phyloP scores from a whole-genome alignment of 345 rosid genomes.

The Citrus australasica region DNA sequence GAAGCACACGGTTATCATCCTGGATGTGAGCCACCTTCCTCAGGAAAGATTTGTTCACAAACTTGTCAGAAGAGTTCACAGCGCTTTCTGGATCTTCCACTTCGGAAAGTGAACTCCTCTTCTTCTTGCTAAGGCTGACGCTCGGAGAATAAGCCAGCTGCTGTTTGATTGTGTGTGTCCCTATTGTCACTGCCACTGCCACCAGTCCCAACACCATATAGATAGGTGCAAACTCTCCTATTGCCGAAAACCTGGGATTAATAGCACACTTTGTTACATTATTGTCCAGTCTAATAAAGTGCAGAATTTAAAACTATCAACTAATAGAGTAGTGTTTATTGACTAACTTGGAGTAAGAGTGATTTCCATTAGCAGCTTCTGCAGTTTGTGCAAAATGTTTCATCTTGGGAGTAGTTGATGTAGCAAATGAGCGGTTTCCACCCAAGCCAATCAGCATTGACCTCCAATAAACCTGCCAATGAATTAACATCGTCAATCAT shows the following conservation, averaged over 20 bases:
- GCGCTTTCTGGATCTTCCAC: constrained; percentile 42
- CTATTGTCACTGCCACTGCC: constrained; percentile 28
- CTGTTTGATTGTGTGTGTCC: constrained; percentile 38
- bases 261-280: neutral
- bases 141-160: constrained; percentile 44
- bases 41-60: constrained; percentile 44
- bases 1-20: constrained; percentile 22
- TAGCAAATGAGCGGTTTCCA: constrained; percentile 18
- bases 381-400: neutral
- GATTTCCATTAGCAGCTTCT: neutral
- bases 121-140: constrained; percentile 41
- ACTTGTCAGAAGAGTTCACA: constrained; percentile 28
- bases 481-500: neutral
- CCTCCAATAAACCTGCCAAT: constrained; percentile 21
- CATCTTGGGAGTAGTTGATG: constrained; percentile 14
- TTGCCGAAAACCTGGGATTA: constrained; percentile 23
- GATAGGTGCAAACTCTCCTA: constrained; percentile 41
- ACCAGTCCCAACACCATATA: constrained; percentile 42
- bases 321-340: neutral
- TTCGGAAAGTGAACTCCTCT: constrained; percentile 44
- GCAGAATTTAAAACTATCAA: neutral
- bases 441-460: constrained; percentile 14
- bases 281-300: too few relatives aligned
- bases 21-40: constrained; percentile 51
- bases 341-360: constrained; percentile 11